Base-by-base conservation (phyloP, 495 filamentous ascomycete species). In the Echria macrotheca region DNA sequence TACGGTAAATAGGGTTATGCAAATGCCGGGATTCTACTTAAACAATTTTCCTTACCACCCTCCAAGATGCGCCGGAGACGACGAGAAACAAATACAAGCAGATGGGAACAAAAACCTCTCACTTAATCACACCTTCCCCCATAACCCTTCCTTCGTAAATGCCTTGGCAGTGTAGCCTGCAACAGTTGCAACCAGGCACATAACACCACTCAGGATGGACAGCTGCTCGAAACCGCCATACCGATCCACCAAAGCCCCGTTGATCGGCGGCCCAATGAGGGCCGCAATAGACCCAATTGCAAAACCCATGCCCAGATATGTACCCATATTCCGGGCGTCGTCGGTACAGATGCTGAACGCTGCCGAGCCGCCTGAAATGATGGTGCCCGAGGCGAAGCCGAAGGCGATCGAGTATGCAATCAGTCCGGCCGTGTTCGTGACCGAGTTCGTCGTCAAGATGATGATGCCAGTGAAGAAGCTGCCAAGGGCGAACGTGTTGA, bases 291-390 rank as follows among this genome's bases (percentile, higher is more conserved):
- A 68, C 2, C 55, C 61, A 12, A 76, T 10, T 0, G 64, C 64
- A 59, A 80, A 63, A 2, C 70, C 76, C 72, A 75, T 75, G 11
- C 77, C 76, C 45, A 77, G 69, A 52, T 79, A 79, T 0, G 75
- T 78, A 0, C 77, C 75, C 23, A 77, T 58, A 29, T 78, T 57
- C 44, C 63, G 60, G 3, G 69, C 65, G 42, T 76, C 60, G 15
- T 61, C 60, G 2, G 70, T 53, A 44, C 65, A 68, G 29, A 66
- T 48, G 0, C 70, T 60, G 17, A 80, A 54, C 0, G 70, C 66
- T 0, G 66, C 70, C 1, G 68, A 61, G 3, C 54, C 67, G 1
- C 66, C 71, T 1, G 73, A 76, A 44, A 75, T 69, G 52, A 77
- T 68, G 5, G 67, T 60, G 2, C 74, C 74, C 1, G 67, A 71